phyloP scores from a whole-genome alignment of 2,329 filamentous ascomycete genomes.

The Claviceps maximensis region DNA sequence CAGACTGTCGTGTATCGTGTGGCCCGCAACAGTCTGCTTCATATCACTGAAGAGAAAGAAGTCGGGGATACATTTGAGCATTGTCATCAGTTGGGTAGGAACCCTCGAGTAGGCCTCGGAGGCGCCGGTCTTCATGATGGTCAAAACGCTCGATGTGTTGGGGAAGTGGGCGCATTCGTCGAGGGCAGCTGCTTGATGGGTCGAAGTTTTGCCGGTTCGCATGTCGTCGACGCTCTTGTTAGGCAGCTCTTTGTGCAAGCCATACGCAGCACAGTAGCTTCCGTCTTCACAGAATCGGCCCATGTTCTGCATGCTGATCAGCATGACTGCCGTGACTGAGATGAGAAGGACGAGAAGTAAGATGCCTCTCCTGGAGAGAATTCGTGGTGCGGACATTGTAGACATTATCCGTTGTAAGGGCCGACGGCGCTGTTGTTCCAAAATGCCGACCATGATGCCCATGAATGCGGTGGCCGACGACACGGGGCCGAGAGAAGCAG shows the following conservation, averaged over 20 bases:
- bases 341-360: slow-evolving; percentile 14
- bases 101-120: slow-evolving; percentile 38
- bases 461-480: neutral
- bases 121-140: slow-evolving; percentile 46
- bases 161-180: slow-evolving; percentile 26
- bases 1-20: slow-evolving; percentile 32
- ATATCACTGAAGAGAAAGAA: slow-evolving; percentile 47
- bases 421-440: slow-evolving; percentile 5
- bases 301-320: slow-evolving; percentile 20
- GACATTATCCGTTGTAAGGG: neutral
- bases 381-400: slow-evolving; percentile 11
- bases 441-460: neutral
- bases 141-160: slow-evolving; percentile 30
- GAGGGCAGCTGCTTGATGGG: slow-evolving; percentile 10
- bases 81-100: slow-evolving; percentile 41
- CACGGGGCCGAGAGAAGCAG: too few relatives aligned
- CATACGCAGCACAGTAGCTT: slow-evolving; percentile 13
- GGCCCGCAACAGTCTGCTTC: slow-evolving; percentile 31
- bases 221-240: neutral
- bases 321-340: slow-evolving; percentile 17
- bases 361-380: slow-evolving; percentile 18
- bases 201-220: neutral
- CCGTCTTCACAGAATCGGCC: slow-evolving; percentile 17
- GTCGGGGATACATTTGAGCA: slow-evolving; percentile 34
- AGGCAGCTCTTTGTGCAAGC: slow-evolving; percentile 5